Evolutionary conservation across 352 stramenopile species (phyloP).

Genomic region (Globisporangium sylvaticum): DNA sequence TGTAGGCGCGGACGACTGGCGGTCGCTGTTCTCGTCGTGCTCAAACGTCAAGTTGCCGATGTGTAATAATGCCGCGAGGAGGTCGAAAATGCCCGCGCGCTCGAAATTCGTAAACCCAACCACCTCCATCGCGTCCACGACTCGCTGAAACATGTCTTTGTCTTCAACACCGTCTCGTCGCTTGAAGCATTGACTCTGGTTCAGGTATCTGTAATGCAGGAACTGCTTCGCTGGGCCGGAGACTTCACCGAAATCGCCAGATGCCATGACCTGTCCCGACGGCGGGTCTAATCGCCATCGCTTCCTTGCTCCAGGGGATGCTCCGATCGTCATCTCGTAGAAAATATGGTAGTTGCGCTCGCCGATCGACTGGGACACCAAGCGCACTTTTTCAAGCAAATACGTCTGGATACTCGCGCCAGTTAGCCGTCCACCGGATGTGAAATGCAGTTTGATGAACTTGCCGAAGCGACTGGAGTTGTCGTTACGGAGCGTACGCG

Average conservation of each 20-base stretch:
- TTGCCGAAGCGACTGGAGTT: conserved; percentile 92
- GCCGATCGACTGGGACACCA: conserved; percentile 77
- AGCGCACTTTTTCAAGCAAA: conserved; percentile 92
- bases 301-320: conserved; percentile 40
- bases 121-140: conserved; percentile 78
- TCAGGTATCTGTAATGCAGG: conserved; percentile 77
- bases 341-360: conserved; percentile 89
- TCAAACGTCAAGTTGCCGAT: conserved; percentile 88
- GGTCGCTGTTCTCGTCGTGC: conserved; percentile 65
- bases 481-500: conserved; percentile 84
- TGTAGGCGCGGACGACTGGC: conserved; percentile 29
- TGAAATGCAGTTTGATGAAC: conserved; percentile 91
- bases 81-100: conserved; percentile 75
- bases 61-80: conserved; percentile 83
- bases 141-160: conserved; percentile 68
- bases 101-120: conserved; percentile 80
- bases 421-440: conserved; percentile 57
- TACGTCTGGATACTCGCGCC: conserved; percentile 91
- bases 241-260: conserved; percentile 42
- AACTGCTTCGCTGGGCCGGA: conserved; percentile 47
- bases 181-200: conserved; percentile 83
- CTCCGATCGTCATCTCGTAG: conserved; percentile 76
- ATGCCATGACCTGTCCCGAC: conserved; percentile 24
- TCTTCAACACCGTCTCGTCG: conserved; percentile 76
- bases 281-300: conserved; percentile 68